Evolutionary conservation across 345 rosid species (phyloP), one percentile per base, ranked within the genome.

Genomic region (Punica granatum): DNA sequence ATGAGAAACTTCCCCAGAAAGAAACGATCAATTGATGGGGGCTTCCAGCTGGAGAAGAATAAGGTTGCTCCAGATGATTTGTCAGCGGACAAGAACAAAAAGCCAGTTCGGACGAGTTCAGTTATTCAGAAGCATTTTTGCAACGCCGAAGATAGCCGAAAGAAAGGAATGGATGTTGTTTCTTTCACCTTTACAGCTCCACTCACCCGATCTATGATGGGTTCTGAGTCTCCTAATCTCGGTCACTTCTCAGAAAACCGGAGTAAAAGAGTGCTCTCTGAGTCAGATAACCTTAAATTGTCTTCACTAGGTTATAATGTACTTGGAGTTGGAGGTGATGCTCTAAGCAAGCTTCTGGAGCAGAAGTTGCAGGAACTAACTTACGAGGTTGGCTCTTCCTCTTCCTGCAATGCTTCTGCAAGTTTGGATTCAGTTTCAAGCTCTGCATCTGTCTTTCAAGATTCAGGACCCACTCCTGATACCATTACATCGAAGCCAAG

Each of bases 141-240:
- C 71, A 81, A 83, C 84, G 74, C 74, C 36, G 90, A 85, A 73
- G 88, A 83, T 65, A 72, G 83, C 81, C 83, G 80, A 71, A 84
- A 69, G 78, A 85, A 82, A 66, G 96, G 92, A 39, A 78, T 72
- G 77, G 96, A 87, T 81, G 92, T 89, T 65, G 82, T 89, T 70
- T 89, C 96, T 35, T 89, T 89, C 72, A 89, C 96, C 35, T 89
- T 89, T 75, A 85, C 90, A 18, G 82, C 92, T n/a, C 96, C 96
- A 33, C 62, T 89, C 58, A 67, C 85, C 21, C 76, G 88, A 59
- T 71, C 84, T 66, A 48, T 71, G 60, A 69, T 78, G 56, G 74
- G 54, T 63, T 69, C 79, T 2, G 83, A 81, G 71, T 48, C 84
- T 62, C 74, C 76, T 51, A 70, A 76, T 74, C 83, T 62, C 63